Conservation (phyloP, 441 rosid genomes). For the Pelargonium citronellum region DNA sequence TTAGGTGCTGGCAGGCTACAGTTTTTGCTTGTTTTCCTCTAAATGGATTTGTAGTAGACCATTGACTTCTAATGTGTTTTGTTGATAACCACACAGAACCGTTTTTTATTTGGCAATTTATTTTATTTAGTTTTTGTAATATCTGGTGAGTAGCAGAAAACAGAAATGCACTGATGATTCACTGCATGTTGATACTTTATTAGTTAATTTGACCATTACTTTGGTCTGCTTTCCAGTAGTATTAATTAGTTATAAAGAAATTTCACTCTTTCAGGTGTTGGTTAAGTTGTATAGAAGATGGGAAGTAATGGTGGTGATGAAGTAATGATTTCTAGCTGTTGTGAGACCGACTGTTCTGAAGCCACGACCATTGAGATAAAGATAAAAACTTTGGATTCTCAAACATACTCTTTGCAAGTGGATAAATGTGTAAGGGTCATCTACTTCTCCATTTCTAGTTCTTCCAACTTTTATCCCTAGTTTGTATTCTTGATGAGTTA, state of each 20-base stretch:
- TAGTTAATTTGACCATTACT: background rate
- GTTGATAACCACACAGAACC: no score
- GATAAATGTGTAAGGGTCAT: slow-evolving; percentile 7
- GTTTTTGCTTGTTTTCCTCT: no score
- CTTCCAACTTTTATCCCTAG: background rate
- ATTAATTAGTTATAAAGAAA: background rate
- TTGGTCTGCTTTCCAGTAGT: background rate
- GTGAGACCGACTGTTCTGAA: slow-evolving; percentile 9
- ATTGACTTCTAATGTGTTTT: no score
- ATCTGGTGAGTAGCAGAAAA: background rate
- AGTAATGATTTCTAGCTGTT: background rate
- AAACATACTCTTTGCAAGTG: slow-evolving; percentile 3
- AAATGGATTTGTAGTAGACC: no score
- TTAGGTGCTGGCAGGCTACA: no score
- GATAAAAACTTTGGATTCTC: slow-evolving; percentile 12
- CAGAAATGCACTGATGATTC: background rate
- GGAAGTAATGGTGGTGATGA: slow-evolving; percentile 7
- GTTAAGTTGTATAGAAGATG: slow-evolving; percentile 20
- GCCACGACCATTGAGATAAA: slow-evolving; percentile 12
- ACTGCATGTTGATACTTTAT: background rate
- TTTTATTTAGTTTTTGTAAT: background rate
- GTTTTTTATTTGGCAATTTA: no score
- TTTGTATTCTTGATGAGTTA: background rate
- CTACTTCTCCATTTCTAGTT: background rate
- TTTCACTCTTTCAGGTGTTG: slow-evolving; percentile 15